Evolutionary conservation across 768 basidiomycete species (phyloP), one percentile per base, ranked within the genome.

Genomic region (Asterophora parasitica): DNA sequence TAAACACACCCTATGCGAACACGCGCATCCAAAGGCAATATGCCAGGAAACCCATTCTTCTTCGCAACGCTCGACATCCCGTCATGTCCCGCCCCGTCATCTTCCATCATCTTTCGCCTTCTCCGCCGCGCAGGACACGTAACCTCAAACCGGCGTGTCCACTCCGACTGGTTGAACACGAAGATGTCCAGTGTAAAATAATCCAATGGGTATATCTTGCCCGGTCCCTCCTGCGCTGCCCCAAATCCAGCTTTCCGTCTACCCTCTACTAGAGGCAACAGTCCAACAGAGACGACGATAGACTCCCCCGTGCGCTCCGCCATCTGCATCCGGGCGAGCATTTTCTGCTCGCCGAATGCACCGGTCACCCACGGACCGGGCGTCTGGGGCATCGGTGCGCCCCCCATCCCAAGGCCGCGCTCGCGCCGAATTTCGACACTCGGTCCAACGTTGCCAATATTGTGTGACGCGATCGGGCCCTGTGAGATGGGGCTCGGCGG

Each of bases 161-260:
- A 82, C 36, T 77, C 69, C 37, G 80, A 83, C 65, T 83, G 84
- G 58, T 92, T 93, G 57, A 85, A 92, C 46, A 92, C 88, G 57
- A 93, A 92, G 2, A 92, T 83, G 51, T 93, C 90, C 57, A 93
- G 64, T 42, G 82, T 83, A 61, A 93, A 93, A 42, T 76, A 70
- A 56, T 88, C 82, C 20, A 85, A 69, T 13, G 87, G 86, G 53
- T 80, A 84, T 58, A 92, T 81, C 66, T 71, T 79, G 51, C 66
- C 74, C 28, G 63, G 63, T 30, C 59, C 65, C 41, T 66, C 48
- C 23, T 51, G 46, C 40, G 44, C 48, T 4, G 51, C 52, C 1
- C 46, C 50, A 4, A 6, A 23, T 23, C 51, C 53, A 28, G 43
- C 44, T 30, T 53, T 61, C n/a, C 58, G 49, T 42, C 51, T 57